Conservation (phyloP, 2,329 filamentous ascomycete species). For the Aspergillus niger region DNA sequence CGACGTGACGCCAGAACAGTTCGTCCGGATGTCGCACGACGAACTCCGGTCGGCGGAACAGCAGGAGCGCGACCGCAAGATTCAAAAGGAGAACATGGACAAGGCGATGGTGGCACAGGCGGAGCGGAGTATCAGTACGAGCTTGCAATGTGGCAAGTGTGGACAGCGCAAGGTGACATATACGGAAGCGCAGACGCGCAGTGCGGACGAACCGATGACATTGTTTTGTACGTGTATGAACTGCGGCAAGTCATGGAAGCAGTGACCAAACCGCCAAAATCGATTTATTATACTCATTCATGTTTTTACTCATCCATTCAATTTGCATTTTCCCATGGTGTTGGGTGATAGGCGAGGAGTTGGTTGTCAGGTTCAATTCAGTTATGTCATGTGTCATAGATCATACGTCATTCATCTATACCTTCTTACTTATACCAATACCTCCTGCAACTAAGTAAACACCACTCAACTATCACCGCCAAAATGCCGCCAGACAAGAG, state of each 20-base stretch:
- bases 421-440: neutral
- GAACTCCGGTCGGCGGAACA: slow-evolving; percentile 88
- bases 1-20: slow-evolving; percentile 69
- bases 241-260: slow-evolving; percentile 52
- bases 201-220: slow-evolving; percentile 82
- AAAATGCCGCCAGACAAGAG: neutral
- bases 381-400: slow-evolving; percentile 11
- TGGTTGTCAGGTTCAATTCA: slow-evolving; percentile 16
- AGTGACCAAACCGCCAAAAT: slow-evolving; percentile 26
- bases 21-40: slow-evolving; percentile 84
- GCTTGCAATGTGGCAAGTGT: slow-evolving; percentile 87
- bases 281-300: too few relatives aligned
- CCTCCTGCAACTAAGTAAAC: neutral
- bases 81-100: slow-evolving; percentile 93
- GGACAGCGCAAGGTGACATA: slow-evolving; percentile 94
- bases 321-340: slow-evolving; percentile 10
- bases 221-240: slow-evolving; percentile 52
- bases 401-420: neutral
- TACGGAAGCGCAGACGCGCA: slow-evolving; percentile 91
- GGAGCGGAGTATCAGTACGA: slow-evolving; percentile 86
- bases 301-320: too few relatives aligned
- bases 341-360: slow-evolving; percentile 17
- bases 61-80: slow-evolving; percentile 70
- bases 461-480: too few relatives aligned
- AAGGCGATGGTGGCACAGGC: slow-evolving; percentile 92